These are phyloP conservation scores for Elaeis guineensis DNA, from an alignment of 176 grass and related monocot species.

Conservation along the genomic window DNA sequence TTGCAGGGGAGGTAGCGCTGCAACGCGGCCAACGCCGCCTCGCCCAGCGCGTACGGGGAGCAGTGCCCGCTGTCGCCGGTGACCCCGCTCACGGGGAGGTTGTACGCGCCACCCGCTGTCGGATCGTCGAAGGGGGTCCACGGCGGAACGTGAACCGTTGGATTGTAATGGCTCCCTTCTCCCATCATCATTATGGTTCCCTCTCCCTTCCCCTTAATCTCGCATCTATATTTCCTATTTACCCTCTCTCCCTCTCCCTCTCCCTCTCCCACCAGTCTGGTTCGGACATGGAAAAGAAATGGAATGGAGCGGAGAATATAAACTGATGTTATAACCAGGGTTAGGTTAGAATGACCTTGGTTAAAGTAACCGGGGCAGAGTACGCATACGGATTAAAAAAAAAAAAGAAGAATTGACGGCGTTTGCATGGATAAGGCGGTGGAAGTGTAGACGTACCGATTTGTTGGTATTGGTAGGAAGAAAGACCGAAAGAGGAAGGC, in stretches of 20 bases:
- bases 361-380: background rate
- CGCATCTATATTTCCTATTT: background rate
- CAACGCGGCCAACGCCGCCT: slow-evolving; percentile 24
- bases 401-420: background rate
- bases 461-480: background rate
- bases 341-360: background rate
- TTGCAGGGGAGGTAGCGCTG: slow-evolving; percentile 40
- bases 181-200: slow-evolving; percentile 60
- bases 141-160: slow-evolving; percentile 36
- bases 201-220: background rate
- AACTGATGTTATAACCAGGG: slow-evolving; percentile 29
- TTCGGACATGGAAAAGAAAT: slow-evolving; percentile 5
- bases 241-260: background rate
- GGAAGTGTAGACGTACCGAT: too few species aligned
- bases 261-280: background rate
- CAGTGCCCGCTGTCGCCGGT: slow-evolving; percentile 12
- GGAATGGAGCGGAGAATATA: slow-evolving; percentile 32
- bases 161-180: slow-evolving; percentile 26
- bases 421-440: background rate
- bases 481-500: background rate
- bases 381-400: background rate
- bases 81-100: background rate
- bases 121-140: slow-evolving; percentile 49
- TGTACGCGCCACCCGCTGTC: slow-evolving; percentile 29
- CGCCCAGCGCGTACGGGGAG: slow-evolving; percentile 40